Conservation (phyloP, 1,139 yeast species). For the Candida neerlandica region DNA sequence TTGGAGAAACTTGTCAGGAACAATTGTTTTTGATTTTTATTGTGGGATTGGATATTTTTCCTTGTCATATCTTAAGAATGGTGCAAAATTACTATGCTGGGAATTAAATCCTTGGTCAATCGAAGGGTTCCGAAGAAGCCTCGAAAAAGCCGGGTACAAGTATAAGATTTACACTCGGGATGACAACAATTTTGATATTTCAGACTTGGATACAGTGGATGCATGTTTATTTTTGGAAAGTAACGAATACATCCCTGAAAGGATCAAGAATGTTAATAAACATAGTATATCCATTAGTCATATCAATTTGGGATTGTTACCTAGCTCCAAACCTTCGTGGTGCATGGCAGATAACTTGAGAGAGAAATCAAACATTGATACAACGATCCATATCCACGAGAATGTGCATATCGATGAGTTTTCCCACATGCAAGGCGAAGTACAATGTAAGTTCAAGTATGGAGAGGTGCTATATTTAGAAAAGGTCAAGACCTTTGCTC, state of each 20-base stretch:
- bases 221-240: constrained; percentile 59
- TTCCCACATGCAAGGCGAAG: constrained; percentile 28
- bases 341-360: constrained; percentile 36
- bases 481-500: constrained; percentile 82
- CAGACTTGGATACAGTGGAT: constrained; percentile 19
- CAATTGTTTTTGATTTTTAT: constrained; percentile 67
- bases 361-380: constrained; percentile 16
- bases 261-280: constrained; percentile 36
- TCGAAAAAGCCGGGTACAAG: constrained; percentile 45
- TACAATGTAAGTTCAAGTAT: constrained; percentile 14
- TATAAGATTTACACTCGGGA: constrained; percentile 31
- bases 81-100: constrained; percentile 72
- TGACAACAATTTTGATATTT: constrained; percentile 30
- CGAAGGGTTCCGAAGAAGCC: constrained; percentile 65
- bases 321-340: constrained; percentile 70
- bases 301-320: constrained; percentile 76
- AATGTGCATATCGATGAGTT: constrained; percentile 58
- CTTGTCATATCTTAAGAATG: constrained; percentile 60
- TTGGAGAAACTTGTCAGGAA: constrained; percentile 35
- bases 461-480: constrained; percentile 41
- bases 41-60: constrained; percentile 89
- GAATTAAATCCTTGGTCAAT: constrained; percentile 87
- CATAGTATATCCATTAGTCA: constrained; percentile 47
- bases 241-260: constrained; percentile 50
- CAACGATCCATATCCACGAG: constrained; percentile 71